These are phyloP conservation scores for Trypanosoma rangeli DNA, from an alignment of 208 protist genomes.

Conservation along the genomic window DNA sequence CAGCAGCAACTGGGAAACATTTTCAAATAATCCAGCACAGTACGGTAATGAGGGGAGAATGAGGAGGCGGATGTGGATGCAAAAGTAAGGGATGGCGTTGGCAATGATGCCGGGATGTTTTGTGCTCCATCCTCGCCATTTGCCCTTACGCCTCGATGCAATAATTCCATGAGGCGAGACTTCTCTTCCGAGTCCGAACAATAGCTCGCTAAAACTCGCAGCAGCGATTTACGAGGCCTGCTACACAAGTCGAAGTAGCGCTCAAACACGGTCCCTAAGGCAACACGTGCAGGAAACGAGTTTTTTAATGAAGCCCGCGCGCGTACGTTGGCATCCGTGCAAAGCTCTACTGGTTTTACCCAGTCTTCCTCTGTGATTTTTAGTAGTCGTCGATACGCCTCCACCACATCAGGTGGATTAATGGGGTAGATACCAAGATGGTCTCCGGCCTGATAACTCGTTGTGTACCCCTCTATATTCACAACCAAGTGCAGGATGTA, in stretches of 20 bases:
- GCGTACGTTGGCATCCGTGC: slow-evolving; percentile 25
- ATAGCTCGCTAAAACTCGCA: slow-evolving; percentile 71
- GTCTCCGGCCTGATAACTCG: slow-evolving; percentile 90
- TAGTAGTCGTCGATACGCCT: slow-evolving; percentile 57
- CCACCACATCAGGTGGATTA: slow-evolving; percentile 77
- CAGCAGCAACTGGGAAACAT: slow-evolving; percentile 66
- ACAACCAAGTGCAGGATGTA: slow-evolving; percentile 71
- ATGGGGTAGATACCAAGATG: slow-evolving; percentile 89
- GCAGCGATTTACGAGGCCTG: slow-evolving; percentile 55
- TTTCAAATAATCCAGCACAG: slow-evolving; percentile 74
- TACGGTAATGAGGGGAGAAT: slow-evolving; percentile 28
- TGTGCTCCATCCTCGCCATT: not conserved
- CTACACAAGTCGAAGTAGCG: slow-evolving; percentile 81
- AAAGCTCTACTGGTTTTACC: slow-evolving; percentile 49
- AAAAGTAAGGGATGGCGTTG: not conserved
- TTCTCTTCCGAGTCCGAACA: slow-evolving; percentile 56
- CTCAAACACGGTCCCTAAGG: slow-evolving; percentile 62
- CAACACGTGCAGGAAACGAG: slow-evolving; percentile 56
- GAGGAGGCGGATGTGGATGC: not conserved
- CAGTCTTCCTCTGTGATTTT: slow-evolving; percentile 45
- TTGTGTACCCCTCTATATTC: slow-evolving; percentile 21
- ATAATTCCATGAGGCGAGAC: slow-evolving; percentile 44
- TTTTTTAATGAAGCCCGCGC: slow-evolving; percentile 48
- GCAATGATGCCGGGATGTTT: not conserved
- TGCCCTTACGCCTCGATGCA: slow-evolving; percentile 17